Evolutionary conservation across 2,329 filamentous ascomycete species (phyloP), one percentile per base, ranked within the genome.

Genomic region (Neonectria punicea): DNA sequence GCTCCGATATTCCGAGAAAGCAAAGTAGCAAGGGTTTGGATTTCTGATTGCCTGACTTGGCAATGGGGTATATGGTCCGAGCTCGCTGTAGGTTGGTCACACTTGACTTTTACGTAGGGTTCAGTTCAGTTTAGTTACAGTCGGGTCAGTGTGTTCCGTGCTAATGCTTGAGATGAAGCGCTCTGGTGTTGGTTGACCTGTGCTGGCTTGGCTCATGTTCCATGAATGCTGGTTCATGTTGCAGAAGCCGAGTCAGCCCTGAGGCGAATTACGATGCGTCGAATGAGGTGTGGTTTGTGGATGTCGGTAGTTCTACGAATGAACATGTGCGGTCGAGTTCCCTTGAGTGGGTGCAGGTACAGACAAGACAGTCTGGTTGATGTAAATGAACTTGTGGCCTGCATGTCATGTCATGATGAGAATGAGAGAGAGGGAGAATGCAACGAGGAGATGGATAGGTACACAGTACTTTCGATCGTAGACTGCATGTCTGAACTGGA

Each of bases 31-130:
- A 25, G 30, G 22, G 25, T 30, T 53, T 53, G n/a, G 32, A 53
- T 41, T 46, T 30, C 34, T 49, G 55, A 53, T 49, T 58, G 61
- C 61, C 55, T 18, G 41, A 53, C 50, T 53, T 63, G 30, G 34
- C 16, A 51, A 47, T 50, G 39, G 13, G 41, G 32, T 18, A 30
- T 18, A 5, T 49, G 54, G 60, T 34, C 54, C 56, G 50, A 63
- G 49, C 61, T 46, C 30, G 5, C 30, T 30, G 34, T 32, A 50
- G 30, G 32, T 41, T 22, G 28, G 34, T 39, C 36, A n/a, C 25
- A 28, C 22, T 5, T 8, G 30, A 30, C 30, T 49, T 13, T 47
- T 22, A 47, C 22, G 13, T n/a, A n/a, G n/a, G n/a, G 11, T 34
- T 34, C 30, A 32, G 30, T 22, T 22, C 9, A 18, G n/a, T 4